Evolutionary conservation across 2,329 filamentous ascomycete species (phyloP).

Genomic region (Rasamsonia emersonii): DNA sequence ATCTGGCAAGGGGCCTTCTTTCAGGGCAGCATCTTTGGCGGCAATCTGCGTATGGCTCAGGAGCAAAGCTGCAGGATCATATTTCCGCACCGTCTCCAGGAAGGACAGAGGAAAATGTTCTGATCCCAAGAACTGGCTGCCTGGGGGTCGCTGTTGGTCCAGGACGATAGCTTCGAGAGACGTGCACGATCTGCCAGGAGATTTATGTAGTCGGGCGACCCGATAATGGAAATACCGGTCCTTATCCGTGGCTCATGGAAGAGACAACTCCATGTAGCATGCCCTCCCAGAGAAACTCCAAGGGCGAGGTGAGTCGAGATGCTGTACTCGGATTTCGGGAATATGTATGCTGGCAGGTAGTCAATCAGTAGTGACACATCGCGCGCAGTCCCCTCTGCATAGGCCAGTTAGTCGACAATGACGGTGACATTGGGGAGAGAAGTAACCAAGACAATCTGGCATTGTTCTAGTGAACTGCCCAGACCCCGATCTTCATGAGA

Average conservation of each 20-base stretch:
- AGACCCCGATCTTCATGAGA: constrained; percentile 1
- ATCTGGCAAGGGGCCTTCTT: constrained; percentile 24
- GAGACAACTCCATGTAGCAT: constrained; percentile 76
- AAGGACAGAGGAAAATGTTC: constrained; percentile 66
- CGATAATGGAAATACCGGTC: constrained; percentile 73
- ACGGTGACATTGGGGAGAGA: background rate
- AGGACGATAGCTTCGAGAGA: constrained; percentile 57
- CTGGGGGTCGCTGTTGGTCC: constrained; percentile 48
- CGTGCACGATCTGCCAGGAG: constrained; percentile 73
- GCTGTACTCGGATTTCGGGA: constrained; percentile 41
- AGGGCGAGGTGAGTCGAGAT: constrained; percentile 62
- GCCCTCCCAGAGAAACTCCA: constrained; percentile 79
- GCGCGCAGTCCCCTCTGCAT: constrained; percentile 54
- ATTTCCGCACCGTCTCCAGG: constrained; percentile 51
- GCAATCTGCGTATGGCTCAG: constrained; percentile 43
- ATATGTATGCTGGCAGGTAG: constrained; percentile 66
- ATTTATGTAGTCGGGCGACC: constrained; percentile 78
- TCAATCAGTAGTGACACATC: constrained; percentile 71
- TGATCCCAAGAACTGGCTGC: constrained; percentile 63
- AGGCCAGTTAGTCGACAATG: background rate
- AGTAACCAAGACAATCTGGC: too few relatives aligned
- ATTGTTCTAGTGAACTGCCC: background rate
- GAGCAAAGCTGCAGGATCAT: constrained; percentile 69
- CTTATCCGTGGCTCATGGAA: constrained; percentile 69
- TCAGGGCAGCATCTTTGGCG: constrained; percentile 16